phyloP scores from a whole-genome alignment of 2,329 filamentous ascomycete genomes.

The Fusarium avenaceum region DNA sequence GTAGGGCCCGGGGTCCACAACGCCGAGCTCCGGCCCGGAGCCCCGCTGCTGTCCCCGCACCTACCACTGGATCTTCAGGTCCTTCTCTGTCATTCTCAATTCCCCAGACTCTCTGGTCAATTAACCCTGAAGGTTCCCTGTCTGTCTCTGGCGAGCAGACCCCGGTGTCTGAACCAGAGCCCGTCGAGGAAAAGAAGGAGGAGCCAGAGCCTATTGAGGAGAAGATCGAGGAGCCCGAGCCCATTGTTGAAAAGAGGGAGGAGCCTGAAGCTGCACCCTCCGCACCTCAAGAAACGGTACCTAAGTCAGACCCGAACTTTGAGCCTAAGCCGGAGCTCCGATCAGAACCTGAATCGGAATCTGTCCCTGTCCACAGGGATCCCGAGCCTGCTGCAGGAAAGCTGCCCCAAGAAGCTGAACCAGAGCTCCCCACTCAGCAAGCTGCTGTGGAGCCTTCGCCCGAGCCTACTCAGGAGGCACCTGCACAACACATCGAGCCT shows the following conservation, averaged over 20 bases:
- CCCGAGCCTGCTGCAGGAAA: slow-evolving; percentile 31
- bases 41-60: slow-evolving; percentile 53
- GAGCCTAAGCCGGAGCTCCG: slow-evolving; percentile 30
- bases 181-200: background rate
- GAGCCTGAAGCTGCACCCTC: background rate
- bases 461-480: slow-evolving; percentile 17
- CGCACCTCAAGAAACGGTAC: slow-evolving; percentile 14
- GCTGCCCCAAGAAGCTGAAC: slow-evolving; percentile 28
- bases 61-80: slow-evolving; percentile 52
- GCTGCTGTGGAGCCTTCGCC: slow-evolving; percentile 33
- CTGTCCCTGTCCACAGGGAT: slow-evolving; percentile 27
- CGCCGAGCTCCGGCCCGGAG: slow-evolving; percentile 75
- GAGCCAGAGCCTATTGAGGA: slow-evolving; percentile 14
- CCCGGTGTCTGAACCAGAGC: slow-evolving; percentile 25
- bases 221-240: slow-evolving; percentile 12
- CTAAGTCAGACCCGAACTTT: slow-evolving; percentile 18
- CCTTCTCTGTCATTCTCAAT: slow-evolving; percentile 62
- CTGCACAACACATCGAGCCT: slow-evolving; percentile 1
- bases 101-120: slow-evolving; percentile 65
- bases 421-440: slow-evolving; percentile 24
- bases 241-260: slow-evolving; percentile 13
- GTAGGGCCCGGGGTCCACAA: slow-evolving; percentile 88
- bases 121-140: slow-evolving; percentile 64
- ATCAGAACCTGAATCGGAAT: slow-evolving; percentile 30
- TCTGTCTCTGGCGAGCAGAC: slow-evolving; percentile 41